Percentiles rank a stretch among this genome's conserved stretches.
These are phyloP conservation scores for Jackrogersella minutella DNA, from an alignment of 495 filamentous ascomycete species.

Conservation along the genomic window DNA sequence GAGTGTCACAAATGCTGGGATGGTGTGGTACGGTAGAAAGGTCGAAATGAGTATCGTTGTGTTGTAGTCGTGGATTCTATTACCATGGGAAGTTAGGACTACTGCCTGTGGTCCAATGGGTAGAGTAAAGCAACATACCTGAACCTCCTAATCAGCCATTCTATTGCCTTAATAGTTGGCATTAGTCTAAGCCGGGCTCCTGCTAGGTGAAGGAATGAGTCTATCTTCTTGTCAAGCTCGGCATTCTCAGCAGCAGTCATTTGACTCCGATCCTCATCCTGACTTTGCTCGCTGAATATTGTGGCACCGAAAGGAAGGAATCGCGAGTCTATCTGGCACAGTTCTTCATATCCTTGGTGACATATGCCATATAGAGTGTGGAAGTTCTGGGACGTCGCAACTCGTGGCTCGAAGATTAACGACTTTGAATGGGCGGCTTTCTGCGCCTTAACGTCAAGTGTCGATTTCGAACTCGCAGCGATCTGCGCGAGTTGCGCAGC, in stretches of 20 bases:
- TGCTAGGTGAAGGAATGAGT: slow-evolving; percentile 81
- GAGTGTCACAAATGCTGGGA: slow-evolving; percentile 79
- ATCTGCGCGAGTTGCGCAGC: slow-evolving; percentile 83
- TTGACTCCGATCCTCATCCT: slow-evolving; percentile 80
- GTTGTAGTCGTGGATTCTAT: slow-evolving; percentile 91
- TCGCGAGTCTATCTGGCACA: slow-evolving; percentile 82
- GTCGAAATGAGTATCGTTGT: slow-evolving; percentile 79
- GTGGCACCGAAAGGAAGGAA: slow-evolving; percentile 73
- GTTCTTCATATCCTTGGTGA: slow-evolving; percentile 84
- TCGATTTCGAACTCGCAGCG: slow-evolving; percentile 76
- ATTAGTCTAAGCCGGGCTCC: slow-evolving; percentile 78
- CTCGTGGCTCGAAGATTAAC: slow-evolving; percentile 82
- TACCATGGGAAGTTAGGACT: slow-evolving; percentile 45
- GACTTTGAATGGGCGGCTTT: slow-evolving; percentile 89
- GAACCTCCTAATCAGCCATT: slow-evolving; percentile 94
- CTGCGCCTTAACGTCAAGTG: slow-evolving; percentile 88
- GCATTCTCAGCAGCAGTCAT: slow-evolving; percentile 83
- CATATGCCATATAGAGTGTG: slow-evolving; percentile 87
- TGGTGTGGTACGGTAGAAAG: slow-evolving; percentile 90
- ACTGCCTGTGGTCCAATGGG: background rate
- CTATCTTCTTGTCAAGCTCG: slow-evolving; percentile 77
- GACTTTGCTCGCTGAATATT: slow-evolving; percentile 92
- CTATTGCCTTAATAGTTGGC: slow-evolving; percentile 86
- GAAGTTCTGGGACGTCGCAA: slow-evolving; percentile 85
- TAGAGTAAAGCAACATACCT: slow-evolving; percentile 62